These are phyloP conservation scores for Malassezia equina DNA, from an alignment of 1,284 basidiomycete genomes.

Conservation along the genomic window DNA sequence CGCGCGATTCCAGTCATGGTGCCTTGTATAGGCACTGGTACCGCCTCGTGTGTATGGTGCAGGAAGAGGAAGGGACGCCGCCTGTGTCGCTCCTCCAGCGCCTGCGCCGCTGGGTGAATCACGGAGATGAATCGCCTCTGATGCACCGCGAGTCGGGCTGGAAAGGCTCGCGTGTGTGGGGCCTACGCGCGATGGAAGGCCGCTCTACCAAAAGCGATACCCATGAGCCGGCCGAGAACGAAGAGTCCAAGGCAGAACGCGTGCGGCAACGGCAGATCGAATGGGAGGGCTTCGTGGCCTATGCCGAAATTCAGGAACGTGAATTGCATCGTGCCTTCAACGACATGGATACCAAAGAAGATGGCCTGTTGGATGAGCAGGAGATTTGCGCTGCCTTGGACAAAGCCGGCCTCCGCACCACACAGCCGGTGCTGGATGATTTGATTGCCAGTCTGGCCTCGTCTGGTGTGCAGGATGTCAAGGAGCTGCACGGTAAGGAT, in stretches of 20 bases:
- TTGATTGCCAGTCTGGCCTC: constrained; percentile 43
- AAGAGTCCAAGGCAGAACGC: constrained; percentile 29
- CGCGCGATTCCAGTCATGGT: neutral
- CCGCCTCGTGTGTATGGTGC: neutral
- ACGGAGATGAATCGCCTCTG: constrained; percentile 1
- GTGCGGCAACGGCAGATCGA: constrained; percentile 40
- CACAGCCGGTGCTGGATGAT: constrained; percentile 32
- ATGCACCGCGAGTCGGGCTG: constrained; percentile 43
- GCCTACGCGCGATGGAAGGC: constrained; percentile 31
- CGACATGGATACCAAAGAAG: constrained; percentile 42
- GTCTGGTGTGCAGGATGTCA: constrained; percentile 16
- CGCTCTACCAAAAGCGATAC: neutral
- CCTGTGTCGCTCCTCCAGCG: neutral
- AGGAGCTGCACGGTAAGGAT: constrained; percentile 14
- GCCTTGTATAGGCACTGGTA: neutral
- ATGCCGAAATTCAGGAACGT: constrained; percentile 45
- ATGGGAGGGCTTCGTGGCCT: constrained; percentile 46
- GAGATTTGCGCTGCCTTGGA: constrained; percentile 40
- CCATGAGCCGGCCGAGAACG: constrained; percentile 7
- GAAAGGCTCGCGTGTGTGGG: constrained; percentile 46
- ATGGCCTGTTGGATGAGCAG: constrained; percentile 34
- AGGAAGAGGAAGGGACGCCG: neutral
- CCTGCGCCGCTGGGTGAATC: neutral
- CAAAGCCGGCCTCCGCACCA: constrained; percentile 37
- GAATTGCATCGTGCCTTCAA: constrained; percentile 44